These are phyloP conservation scores for Aspergillus felis DNA, from an alignment of 2,329 filamentous ascomycete genomes.

Conservation along the genomic window DNA sequence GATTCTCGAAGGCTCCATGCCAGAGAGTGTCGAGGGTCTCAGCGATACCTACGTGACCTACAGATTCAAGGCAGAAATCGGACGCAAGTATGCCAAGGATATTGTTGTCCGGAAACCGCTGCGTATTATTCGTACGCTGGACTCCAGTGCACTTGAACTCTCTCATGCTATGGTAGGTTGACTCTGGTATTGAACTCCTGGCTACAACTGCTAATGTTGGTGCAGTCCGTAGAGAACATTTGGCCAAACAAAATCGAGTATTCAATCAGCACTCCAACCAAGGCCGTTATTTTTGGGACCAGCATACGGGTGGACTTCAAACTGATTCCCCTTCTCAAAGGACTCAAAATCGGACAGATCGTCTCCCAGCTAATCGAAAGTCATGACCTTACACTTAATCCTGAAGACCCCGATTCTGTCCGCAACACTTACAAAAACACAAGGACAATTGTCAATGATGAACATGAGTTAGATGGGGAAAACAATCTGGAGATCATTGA, in stretches of 20 bases:
- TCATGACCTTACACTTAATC: constrained; percentile 60
- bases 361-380: constrained; percentile 75
- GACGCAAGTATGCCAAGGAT: constrained; percentile 86
- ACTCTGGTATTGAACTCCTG: not conserved
- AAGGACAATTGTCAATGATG: constrained; percentile 63
- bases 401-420: constrained; percentile 41
- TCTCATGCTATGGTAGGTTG: constrained; percentile 71
- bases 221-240: constrained; percentile 78
- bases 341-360: constrained; percentile 78
- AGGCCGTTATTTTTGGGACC: constrained; percentile 93
- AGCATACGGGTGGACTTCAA: constrained; percentile 78
- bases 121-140: constrained; percentile 72
- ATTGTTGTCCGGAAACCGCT: constrained; percentile 74
- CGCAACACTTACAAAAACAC: constrained; percentile 57
- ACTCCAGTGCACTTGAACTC: constrained; percentile 71
- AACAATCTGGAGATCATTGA: constrained; percentile 52
- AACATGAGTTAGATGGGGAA: constrained; percentile 66
- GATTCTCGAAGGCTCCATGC: constrained; percentile 62
- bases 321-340: constrained; percentile 84
- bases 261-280: constrained; percentile 86
- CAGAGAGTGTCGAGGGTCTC: constrained; percentile 89
- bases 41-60: constrained; percentile 84
- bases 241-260: constrained; percentile 99
- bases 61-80: constrained; percentile 83
- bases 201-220: not conserved